Evolutionary conservation across 2,329 filamentous ascomycete species (phyloP), one percentile per base, ranked within the genome.

Genomic region (Apiospora rasikravindrae): DNA sequence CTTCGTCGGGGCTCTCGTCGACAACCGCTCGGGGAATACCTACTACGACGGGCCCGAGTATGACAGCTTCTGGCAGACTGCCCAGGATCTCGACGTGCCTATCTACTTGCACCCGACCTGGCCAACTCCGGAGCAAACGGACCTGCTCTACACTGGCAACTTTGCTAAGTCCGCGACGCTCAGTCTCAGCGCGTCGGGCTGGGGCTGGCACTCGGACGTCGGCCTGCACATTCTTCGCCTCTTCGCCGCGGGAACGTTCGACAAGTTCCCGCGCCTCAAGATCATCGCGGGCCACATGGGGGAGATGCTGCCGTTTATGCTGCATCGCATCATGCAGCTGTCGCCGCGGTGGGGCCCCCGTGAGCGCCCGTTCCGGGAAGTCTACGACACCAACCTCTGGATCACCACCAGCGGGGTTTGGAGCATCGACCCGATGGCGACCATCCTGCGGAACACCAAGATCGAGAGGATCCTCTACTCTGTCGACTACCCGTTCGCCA

Each of bases 341-440:
- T 76, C 77, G 29, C 71, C 69, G 14, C 73, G 78, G 26, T 81
- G 78, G 77, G 80, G 81, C 16, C 78, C 57, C 29, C 51, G 79
- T 72, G 71, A 78, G 71, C 74, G 83, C 2, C 77, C 79, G 0
- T 85, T 90, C 67, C 76, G 79, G 19, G 81, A 87, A 16, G 86
- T 90, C 2, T 91, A 86, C 83, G 83, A 86, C 67, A 80, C 84
- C 72, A 91, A 91, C 72, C 79, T 90, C 14, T 90, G 87, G 85
- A 77, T 91, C 37, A 90, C 88, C 1, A 89, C 88, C 2, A 86
- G 84, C 70, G 88, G 88, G 2, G 84, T 86, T 71, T 89, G 86
- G 78, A 84, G 84, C 40, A 73, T 89, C 24, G 82, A 80, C 70
- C 86, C 84, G 6, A 75, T 90, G 80, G 82, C 82, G 2, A 84